Conservation (phyloP, 176 grass and related monocot genomes). For the Zea luxurians region DNA sequence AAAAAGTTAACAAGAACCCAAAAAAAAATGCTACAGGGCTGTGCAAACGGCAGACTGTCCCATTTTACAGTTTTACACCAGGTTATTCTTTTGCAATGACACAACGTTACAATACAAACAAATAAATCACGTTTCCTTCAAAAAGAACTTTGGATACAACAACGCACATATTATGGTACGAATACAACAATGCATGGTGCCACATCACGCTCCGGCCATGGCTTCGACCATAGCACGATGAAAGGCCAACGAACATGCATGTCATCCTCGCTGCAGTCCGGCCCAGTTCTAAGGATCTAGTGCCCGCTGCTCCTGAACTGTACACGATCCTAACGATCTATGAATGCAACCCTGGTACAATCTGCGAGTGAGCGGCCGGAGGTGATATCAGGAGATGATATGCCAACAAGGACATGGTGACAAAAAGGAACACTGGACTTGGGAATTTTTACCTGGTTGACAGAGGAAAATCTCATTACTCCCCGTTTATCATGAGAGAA, state of each 20-base stretch:
- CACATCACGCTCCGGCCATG: slow-evolving; percentile 18
- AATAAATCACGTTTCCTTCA: not conserved
- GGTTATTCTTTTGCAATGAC: not conserved
- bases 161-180: slow-evolving; percentile 18
- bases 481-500: slow-evolving; percentile 76
- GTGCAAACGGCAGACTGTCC: not conserved
- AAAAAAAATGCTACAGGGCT: not conserved
- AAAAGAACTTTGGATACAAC: slow-evolving; percentile 29
- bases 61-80: slow-evolving; percentile 12
- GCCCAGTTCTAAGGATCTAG: slow-evolving; percentile 30
- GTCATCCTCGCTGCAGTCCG: not conserved
- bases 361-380: not conserved
- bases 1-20: too few species aligned
- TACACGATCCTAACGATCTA: slow-evolving; percentile 43
- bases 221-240: not conserved
- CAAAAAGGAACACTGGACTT: not conserved
- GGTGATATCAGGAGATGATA: not conserved
- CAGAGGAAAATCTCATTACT: slow-evolving; percentile 39
- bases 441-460: slow-evolving; percentile 28
- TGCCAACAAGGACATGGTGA: not conserved
- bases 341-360: slow-evolving; percentile 32
- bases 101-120: slow-evolving; percentile 2
- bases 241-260: slow-evolving; percentile 16
- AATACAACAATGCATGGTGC: slow-evolving; percentile 44
- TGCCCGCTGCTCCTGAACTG: slow-evolving; percentile 42